Evolutionary conservation across 2,329 filamentous ascomycete species (phyloP).

Genomic region (Curvularia lunata): DNA sequence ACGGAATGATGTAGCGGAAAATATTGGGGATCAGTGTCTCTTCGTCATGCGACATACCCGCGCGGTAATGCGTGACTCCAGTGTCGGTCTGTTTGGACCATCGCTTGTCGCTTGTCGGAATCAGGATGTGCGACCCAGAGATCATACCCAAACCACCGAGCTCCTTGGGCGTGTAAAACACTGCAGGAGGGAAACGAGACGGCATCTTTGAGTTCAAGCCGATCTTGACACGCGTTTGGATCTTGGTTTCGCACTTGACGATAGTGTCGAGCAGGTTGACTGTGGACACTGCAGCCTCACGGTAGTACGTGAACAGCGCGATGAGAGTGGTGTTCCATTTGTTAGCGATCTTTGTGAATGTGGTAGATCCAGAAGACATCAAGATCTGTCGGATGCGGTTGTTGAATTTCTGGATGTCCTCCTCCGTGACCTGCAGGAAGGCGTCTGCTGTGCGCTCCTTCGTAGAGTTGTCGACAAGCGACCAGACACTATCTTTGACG

Average conservation of each 20-base stretch:
- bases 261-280: conserved; percentile 94
- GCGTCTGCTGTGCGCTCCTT: conserved; percentile 98
- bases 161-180: conserved; percentile 99
- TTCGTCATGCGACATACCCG: conserved; percentile 97
- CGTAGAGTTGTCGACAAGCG: conserved; percentile 91
- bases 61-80: conserved; percentile 94
- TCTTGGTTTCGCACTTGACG: conserved; percentile 99
- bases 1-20: conserved; percentile 98
- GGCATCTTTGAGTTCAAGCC: conserved; percentile 99
- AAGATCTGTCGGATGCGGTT: conserved; percentile 98
- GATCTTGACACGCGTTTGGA: conserved; percentile 98
- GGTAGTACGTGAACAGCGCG: conserved; percentile 97
- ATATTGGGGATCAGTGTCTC: conserved; percentile 98
- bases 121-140: conserved; percentile 95
- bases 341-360: conserved; percentile 99
- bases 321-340: conserved; percentile 99
- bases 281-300: conserved; percentile 95
- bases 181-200: conserved; percentile 94
- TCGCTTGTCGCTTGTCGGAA: conserved; percentile 95
- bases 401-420: conserved; percentile 98
- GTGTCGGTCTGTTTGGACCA: conserved; percentile 99
- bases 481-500: conserved; percentile 98
- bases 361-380: conserved; percentile 99
- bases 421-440: conserved; percentile 96
- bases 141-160: conserved; percentile 98